Base-by-base conservation (phyloP, 768 basidiomycete species). In the Naganishia randhawae region DNA sequence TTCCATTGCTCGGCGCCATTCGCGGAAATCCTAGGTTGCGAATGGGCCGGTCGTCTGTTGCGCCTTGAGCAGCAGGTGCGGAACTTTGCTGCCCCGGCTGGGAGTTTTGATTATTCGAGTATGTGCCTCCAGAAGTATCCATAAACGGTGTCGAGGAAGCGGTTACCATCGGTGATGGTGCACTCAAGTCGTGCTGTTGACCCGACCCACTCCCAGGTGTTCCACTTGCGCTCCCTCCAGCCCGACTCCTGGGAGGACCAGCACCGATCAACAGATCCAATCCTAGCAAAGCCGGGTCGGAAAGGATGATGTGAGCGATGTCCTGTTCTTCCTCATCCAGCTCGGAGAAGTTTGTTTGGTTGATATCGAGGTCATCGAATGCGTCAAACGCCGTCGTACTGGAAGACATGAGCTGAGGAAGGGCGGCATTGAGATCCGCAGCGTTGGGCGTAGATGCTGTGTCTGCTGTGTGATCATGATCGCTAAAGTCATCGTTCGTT, bases 311-410 rank as follows among this genome's bases (percentile, higher is more conserved):
- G 39, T 61, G 57, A 5, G 57, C 57, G 33, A 61, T 61, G 41
- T 61, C 57, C 37, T 61, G 57, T 41, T 61, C 57, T 27, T 61
- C 57, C 33, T 61, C 57, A 35, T 61, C 57, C 37, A 61, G 57
- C 57, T 61, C 57, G n/a, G 57, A 61, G 17, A 61, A 61, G 37
- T 61, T 61, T 8, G 57, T 61, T 29, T 61, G 57, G 29, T 61
- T 61, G 35, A 61, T 61, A 37, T 61, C 57, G 37, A 61, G 57
- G 17, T 61, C 57, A 22, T 61, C 37, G 39, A 61, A 61, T 61
- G 57, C 37, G 29, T 61, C 39, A 19, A 39, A 61, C 7, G 57
- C 37, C 14, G 57, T 41, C 10, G 57, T 41, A 29, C 57, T 61
- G 1, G 57, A n/a, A 14, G 57, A 61, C 35, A 61, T 41, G 37